Conservation (phyloP, 345 rosid species). For the Corymbia maculata region DNA sequence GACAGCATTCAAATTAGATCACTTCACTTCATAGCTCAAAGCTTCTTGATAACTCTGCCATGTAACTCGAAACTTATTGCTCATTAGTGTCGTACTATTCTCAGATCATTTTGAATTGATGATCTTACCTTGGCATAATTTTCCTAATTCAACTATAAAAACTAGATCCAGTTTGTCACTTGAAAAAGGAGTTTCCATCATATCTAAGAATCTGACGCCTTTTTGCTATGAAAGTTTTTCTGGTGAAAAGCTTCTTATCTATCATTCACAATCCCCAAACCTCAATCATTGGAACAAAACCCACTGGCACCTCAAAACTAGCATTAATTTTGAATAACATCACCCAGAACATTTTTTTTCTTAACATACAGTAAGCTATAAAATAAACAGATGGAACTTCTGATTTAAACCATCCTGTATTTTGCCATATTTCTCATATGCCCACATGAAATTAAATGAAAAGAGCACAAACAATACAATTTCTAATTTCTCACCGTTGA, state of each 20-base stretch:
- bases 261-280: neutral
- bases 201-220: neutral
- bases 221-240: neutral
- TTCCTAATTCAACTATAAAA: neutral
- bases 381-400: neutral
- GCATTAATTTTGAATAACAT: neutral
- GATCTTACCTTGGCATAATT: neutral
- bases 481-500: constrained; percentile 22
- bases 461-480: neutral
- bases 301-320: neutral
- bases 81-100: neutral
- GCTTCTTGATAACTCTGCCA: neutral
- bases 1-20: neutral
- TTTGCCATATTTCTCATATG: neutral
- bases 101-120: neutral
- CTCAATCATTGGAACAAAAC: neutral
- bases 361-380: neutral
- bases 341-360: neutral
- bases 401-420: neutral
- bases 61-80: neutral
- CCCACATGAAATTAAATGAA: neutral
- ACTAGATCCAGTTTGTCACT: neutral
- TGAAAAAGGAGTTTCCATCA: neutral
- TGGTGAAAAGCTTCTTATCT: neutral
- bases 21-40: neutral